These are phyloP conservation scores for Phytophthora sp. DNA, from an alignment of 352 stramenopile genomes.

Conservation along the genomic window DNA sequence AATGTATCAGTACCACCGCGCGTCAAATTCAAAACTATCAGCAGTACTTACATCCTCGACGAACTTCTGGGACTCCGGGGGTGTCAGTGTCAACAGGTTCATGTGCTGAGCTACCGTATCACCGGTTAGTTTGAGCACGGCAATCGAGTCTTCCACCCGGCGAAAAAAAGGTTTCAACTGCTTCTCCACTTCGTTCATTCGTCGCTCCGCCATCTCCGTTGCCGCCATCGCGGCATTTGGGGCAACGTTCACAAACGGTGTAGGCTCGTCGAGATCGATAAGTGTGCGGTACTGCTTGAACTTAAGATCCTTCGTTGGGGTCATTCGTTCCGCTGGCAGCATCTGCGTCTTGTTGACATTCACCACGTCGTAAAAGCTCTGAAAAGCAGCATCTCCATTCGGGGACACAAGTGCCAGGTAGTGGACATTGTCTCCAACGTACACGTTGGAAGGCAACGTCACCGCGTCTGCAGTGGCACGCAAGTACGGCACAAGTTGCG, in stretches of 20 bases:
- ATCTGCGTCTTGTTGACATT: slow-evolving; percentile 49
- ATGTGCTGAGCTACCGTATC: slow-evolving; percentile 35
- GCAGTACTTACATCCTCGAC: slow-evolving; percentile 25
- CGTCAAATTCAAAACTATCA: neutral
- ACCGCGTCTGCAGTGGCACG: slow-evolving; percentile 52
- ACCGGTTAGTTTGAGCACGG: slow-evolving; percentile 31
- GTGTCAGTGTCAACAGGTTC: slow-evolving; percentile 45
- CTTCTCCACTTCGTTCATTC: slow-evolving; percentile 50
- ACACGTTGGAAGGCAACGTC: slow-evolving; percentile 16
- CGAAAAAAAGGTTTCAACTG: slow-evolving; percentile 54
- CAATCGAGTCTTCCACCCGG: slow-evolving; percentile 44
- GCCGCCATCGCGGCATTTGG: slow-evolving; percentile 17
- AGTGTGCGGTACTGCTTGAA: slow-evolving; percentile 49
- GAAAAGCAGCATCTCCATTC: slow-evolving; percentile 14
- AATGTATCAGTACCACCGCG: neutral
- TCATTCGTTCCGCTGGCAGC: slow-evolving; percentile 31
- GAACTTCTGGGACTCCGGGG: slow-evolving; percentile 11
- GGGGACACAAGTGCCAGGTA: slow-evolving; percentile 53
- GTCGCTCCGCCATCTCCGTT: slow-evolving; percentile 38
- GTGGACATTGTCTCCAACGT: slow-evolving; percentile 30
- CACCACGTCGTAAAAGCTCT: slow-evolving; percentile 36
- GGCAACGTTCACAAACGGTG: slow-evolving; percentile 34
- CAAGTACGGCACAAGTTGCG: slow-evolving; percentile 57
- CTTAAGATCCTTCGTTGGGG: slow-evolving; percentile 6
- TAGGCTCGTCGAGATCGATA: slow-evolving; percentile 54